phyloP scores from a whole-genome alignment of 345 rosid species.

The Erodium maritimum region DNA sequence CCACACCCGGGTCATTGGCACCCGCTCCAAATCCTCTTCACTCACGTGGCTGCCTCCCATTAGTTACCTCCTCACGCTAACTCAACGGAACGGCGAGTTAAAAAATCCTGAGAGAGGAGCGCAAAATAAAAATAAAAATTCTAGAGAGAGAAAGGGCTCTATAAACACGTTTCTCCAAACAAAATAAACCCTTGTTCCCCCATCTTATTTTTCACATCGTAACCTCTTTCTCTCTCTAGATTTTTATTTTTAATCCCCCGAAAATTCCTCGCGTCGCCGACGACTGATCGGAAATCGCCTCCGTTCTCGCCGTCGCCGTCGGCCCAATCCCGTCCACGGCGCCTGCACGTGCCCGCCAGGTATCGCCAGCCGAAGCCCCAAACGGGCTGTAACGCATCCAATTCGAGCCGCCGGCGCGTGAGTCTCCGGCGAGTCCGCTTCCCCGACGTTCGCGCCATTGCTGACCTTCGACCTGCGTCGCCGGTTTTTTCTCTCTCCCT shows the following conservation, averaged over 20 bases:
- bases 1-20: background rate
- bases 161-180: constrained; percentile 18
- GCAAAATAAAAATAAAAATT: background rate
- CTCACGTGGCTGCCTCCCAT: too few species aligned
- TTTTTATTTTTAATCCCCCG: constrained; percentile 4
- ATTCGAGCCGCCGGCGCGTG: constrained; percentile 24
- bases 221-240: constrained; percentile 4
- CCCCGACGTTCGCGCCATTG: constrained; percentile 32
- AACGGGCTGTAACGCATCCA: constrained; percentile 10
- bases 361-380: constrained; percentile 6
- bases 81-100: background rate
- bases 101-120: too few species aligned
- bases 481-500: constrained; percentile 3
- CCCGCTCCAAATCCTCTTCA: background rate
- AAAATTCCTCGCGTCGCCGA: constrained; percentile 22
- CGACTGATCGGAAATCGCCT: constrained; percentile 45
- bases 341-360: constrained; percentile 7
- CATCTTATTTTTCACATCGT: constrained; percentile 6
- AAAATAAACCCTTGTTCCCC: constrained; percentile 12
- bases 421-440: constrained; percentile 37
- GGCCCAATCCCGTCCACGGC: constrained; percentile 8
- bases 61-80: too few species aligned
- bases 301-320: background rate
- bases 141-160: background rate
- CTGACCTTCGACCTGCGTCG: constrained; percentile 31